Evolutionary conservation across 345 rosid species (phyloP), one percentile per base, ranked within the genome.

Genomic region (Euphorbia tirucalli): DNA sequence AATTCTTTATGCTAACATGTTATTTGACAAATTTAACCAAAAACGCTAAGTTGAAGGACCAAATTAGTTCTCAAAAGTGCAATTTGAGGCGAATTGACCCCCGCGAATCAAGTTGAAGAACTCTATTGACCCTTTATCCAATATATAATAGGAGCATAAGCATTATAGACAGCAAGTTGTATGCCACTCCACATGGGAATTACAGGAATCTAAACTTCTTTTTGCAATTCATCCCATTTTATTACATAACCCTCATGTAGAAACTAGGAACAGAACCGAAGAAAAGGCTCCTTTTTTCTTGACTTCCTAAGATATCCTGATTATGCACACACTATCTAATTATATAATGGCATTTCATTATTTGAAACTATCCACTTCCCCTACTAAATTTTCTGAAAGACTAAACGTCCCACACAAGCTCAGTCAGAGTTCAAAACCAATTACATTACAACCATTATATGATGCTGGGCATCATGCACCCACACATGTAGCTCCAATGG

Each of bases 401-500:
- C 54, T 48, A 14, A 48, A 10, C 3, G n/a, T 48, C 10, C 0
- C 15, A 57, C 13, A 3, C 61, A 11, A 57, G 32, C 4, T 18
- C 28, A 57, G 27, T 57, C 16, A 25, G 28, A 11, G 4, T 25
- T 25, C 60, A 6, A 56, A 57, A 10, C 32, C 31, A 57, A 57
- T 57, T 11, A 25, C 31, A 57, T 57, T 25, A 57, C 14, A 25
- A 57, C 28, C 61, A 57, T 27, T 10, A 24, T 56, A 10, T 6
- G 60, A 56, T 25, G 31, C 32, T 58, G 11, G 19, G 35, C 62
- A 58, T 32, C 35, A 27, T 14, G 62, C n/a, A n/a, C n/a, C n/a
- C n/a, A n/a, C 16, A 11, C 16, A 58, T 24, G n/a, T 61, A 61
- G 44, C 65, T 61, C 44, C 65, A 61, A 32, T 61, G n/a, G n/a